Evolutionary conservation across 257 asterid genomes (phyloP).

Genomic region (Nemophila menziesii): DNA sequence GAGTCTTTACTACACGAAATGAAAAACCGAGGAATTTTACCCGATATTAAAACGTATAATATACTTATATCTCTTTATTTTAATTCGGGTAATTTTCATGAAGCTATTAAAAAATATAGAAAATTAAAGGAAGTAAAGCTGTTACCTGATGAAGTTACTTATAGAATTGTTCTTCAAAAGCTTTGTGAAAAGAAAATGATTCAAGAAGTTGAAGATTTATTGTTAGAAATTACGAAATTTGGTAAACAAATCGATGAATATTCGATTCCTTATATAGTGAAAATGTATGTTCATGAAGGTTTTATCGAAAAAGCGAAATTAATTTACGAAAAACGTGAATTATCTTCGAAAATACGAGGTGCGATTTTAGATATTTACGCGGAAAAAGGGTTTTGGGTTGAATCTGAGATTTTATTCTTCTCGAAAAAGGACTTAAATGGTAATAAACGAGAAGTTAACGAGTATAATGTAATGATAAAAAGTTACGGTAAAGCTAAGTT

Average conservation of each 20-base stretch:
- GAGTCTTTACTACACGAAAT: conserved; percentile 63
- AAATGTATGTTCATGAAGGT: conserved; percentile 63
- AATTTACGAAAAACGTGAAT: conserved; percentile 38
- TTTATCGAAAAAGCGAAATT: conserved; percentile 36
- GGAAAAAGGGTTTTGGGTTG: conserved; percentile 68
- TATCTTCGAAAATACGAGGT: conserved; percentile 56
- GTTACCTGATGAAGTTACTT: conserved; percentile 71
- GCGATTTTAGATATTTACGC: conserved; percentile 84
- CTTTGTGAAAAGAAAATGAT: conserved; percentile 61
- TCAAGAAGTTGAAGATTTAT: conserved; percentile 56
- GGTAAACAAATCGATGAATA: conserved; percentile 43
- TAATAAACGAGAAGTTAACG: conserved; percentile 47
- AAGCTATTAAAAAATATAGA: conserved; percentile 48
- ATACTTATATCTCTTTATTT: conserved; percentile 61
- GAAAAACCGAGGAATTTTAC: conserved; percentile 69
- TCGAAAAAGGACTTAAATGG: conserved; percentile 26
- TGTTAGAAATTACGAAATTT: conserved; percentile 54
- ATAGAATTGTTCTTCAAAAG: conserved; percentile 48
- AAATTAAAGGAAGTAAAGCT: conserved; percentile 70
- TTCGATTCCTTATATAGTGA: conserved; percentile 60
- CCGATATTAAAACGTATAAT: conserved; percentile 83
- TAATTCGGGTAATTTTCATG: conserved; percentile 37
- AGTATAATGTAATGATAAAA: conserved; percentile 90
- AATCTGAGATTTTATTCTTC: conserved; percentile 67
- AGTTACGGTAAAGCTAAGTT: conserved; percentile 72